Conservation (phyloP, 331 rosid species). For the Rosa hybrid region DNA sequence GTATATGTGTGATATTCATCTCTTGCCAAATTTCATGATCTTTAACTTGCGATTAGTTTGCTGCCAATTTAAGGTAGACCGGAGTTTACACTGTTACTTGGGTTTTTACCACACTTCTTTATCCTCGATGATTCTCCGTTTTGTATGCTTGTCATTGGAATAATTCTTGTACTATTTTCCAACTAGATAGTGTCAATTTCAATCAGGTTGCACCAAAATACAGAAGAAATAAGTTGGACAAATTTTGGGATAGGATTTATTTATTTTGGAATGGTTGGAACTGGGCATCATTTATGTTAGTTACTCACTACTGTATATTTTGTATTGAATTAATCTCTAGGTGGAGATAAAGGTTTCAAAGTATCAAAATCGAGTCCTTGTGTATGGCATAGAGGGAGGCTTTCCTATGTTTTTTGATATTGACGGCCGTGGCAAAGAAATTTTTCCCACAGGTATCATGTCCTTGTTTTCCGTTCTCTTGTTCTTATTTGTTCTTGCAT, state of each 20-base stretch:
- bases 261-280: too few species aligned
- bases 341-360: conserved; percentile 71
- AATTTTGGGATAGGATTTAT: too few species aligned
- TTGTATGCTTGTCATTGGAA: too few species aligned
- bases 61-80: too few species aligned
- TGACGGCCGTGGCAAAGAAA: conserved; percentile 82
- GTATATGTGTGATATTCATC: too few species aligned
- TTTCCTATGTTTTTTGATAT: conserved; percentile 77
- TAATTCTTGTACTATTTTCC: too few species aligned
- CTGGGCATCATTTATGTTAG: neutral
- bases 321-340: conserved; percentile 29
- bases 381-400: conserved; percentile 73
- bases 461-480: neutral
- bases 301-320: neutral
- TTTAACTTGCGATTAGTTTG: too few species aligned
- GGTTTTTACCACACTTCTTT: too few species aligned
- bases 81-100: too few species aligned
- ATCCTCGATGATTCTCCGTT: too few species aligned
- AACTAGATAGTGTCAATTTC: neutral
- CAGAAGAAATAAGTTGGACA: too few species aligned
- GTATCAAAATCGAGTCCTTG: conserved; percentile 81
- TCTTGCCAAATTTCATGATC: too few species aligned
- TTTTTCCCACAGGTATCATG: conserved; percentile 75
- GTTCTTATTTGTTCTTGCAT: neutral
- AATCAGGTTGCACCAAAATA: neutral